Evolutionary conservation across 768 basidiomycete genomes (phyloP).

Genomic region (Gymnopilus dilepis): DNA sequence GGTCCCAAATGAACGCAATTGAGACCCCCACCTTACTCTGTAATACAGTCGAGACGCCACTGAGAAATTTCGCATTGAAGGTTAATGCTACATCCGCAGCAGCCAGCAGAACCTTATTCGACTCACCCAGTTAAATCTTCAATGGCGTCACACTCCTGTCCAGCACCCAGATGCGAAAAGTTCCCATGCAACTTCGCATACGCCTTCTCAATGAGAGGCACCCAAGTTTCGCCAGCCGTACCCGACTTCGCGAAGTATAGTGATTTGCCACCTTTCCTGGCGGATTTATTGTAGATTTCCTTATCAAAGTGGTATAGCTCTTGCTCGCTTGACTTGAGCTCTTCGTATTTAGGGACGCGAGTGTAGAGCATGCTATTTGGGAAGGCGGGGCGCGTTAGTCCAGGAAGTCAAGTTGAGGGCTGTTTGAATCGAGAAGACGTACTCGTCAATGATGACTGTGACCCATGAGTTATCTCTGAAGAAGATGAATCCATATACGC

Average conservation of each 20-base stretch:
- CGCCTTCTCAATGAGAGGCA: slow-evolving; percentile 64
- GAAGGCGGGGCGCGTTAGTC: no score
- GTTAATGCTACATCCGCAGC: neutral
- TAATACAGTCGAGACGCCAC: slow-evolving; percentile 50
- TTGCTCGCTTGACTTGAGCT: slow-evolving; percentile 45
- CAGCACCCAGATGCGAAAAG: slow-evolving; percentile 41
- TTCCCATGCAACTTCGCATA: slow-evolving; percentile 61
- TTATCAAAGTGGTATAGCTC: slow-evolving; percentile 58
- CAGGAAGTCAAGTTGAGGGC: no score
- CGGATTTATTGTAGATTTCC: slow-evolving; percentile 47
- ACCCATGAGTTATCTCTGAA: slow-evolving; percentile 57
- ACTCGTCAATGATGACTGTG: slow-evolving; percentile 64
- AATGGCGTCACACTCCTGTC: slow-evolving; percentile 50
- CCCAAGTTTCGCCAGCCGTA: slow-evolving; percentile 57
- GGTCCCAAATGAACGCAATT: no score
- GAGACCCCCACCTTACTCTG: slow-evolving; percentile 40
- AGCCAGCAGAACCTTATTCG: neutral
- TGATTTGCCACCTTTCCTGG: slow-evolving; percentile 52
- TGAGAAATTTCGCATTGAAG: slow-evolving; percentile 19
- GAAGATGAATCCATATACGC: slow-evolving; percentile 66
- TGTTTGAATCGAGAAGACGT: slow-evolving; percentile 23
- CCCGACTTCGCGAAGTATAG: slow-evolving; percentile 57
- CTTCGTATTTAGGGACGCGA: slow-evolving; percentile 55
- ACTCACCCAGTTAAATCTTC: slow-evolving; percentile 62
- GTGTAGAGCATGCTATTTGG: slow-evolving; percentile 49